Base-by-base conservation (phyloP, 1,139 yeast species). In the Pichia sp. region DNA sequence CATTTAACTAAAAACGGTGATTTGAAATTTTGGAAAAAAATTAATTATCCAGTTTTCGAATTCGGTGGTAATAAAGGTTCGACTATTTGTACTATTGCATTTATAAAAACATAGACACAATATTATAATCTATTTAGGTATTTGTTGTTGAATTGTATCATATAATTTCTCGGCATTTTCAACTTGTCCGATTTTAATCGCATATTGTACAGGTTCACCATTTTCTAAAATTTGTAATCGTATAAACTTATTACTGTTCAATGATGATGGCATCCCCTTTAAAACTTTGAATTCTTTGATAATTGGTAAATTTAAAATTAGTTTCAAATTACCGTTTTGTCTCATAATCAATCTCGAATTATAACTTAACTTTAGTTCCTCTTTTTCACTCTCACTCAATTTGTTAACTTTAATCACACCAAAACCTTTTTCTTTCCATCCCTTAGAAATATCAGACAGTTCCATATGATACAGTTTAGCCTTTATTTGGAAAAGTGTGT, bases 391-490 rank as follows among this genome's bases (percentile, higher is more conserved):
- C 4, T 59, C 59, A 24, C 63, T 59, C n/a, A 72, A 67, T 52
- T 77, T 76, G 65, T 92, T 92, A 37, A 94, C 76, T 64, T 87
- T 96, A 18, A 94, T 68, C 5, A 81, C 77, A 1, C 99, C 99
- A 38, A 85, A 74, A 18, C 98, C 99, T 59, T 95, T 78, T 66
- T 94, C 98, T 64, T 86, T 92, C 98, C 99, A 94, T 2, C 96
- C 97, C 26, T 74, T 78, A 13, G 74, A 65, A 1, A 85, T 74
- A 39, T 78, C 74, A 1, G 82, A 68, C 38, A 90, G 69, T 56
- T 85, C 81, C 56, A 88, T 69, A 45, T 82, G 87, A 62, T 89
- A 94, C 20, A 92, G 69, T 62, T 90, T 88, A 15, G 95, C 89
- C 39, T 84, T 80, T 41, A 85, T 75, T 39, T 79, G 78, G 63